phyloP scores from a whole-genome alignment of 2,329 filamentous ascomycete genomes.

The Paraphoma sp. region DNA sequence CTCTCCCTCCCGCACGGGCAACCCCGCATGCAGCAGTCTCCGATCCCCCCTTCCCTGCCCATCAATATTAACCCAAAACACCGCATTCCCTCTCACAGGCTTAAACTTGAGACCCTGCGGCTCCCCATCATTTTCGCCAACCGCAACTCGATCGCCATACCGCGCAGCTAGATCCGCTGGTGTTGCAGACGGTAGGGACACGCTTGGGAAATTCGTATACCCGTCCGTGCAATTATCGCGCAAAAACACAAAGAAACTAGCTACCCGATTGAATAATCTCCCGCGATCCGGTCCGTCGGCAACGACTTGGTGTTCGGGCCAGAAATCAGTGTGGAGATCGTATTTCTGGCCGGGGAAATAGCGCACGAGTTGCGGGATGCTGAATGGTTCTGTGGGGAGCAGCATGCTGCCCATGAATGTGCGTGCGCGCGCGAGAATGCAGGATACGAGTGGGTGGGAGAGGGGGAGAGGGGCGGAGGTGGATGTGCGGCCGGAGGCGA shows the following conservation, averaged over 20 bases:
- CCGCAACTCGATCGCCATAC: slow-evolving; percentile 18
- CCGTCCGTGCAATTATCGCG: slow-evolving; percentile 30
- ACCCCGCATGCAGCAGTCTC: slow-evolving; percentile 62
- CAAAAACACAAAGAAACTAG: slow-evolving; percentile 34
- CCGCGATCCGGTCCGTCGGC: slow-evolving; percentile 13
- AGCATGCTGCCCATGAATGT: slow-evolving; percentile 32
- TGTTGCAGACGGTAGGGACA: slow-evolving; percentile 10
- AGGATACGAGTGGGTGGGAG: slow-evolving; percentile 25
- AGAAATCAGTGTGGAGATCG: slow-evolving; percentile 35
- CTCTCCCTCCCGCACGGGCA: slow-evolving; percentile 60
- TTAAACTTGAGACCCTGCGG: slow-evolving; percentile 60
- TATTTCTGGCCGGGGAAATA: slow-evolving; percentile 30
- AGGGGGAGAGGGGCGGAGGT: slow-evolving; percentile 27
- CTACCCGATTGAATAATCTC: slow-evolving; percentile 26
- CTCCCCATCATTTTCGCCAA: slow-evolving; percentile 25
- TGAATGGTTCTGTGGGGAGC: slow-evolving; percentile 27
- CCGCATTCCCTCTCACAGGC: slow-evolving; percentile 61
- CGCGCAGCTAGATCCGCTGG: slow-evolving; percentile 4
- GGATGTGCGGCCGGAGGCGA: slow-evolving; percentile 31
- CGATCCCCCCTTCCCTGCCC: slow-evolving; percentile 47
- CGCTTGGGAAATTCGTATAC: slow-evolving; percentile 30
- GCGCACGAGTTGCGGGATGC: slow-evolving; percentile 30
- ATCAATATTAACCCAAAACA: slow-evolving; percentile 67
- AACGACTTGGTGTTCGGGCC: slow-evolving; percentile 29
- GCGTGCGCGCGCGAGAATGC: slow-evolving; percentile 30